Conservation (phyloP, 2,329 filamentous ascomycete genomes). For the Fusarium graminum region DNA sequence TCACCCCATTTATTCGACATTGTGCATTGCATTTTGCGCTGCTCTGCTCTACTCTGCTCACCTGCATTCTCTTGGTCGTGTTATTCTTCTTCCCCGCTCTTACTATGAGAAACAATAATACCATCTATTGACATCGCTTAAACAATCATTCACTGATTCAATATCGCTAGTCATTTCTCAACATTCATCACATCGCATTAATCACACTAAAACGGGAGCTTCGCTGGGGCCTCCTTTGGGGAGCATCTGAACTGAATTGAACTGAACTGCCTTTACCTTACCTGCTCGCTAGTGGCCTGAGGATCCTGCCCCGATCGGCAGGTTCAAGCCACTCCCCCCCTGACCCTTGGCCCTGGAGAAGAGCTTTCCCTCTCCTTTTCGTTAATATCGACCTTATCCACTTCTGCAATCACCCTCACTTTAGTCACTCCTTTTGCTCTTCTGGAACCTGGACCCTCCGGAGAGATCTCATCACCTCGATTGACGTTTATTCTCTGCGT, state of each 20-base stretch:
- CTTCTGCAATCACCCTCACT: slow-evolving; percentile 56
- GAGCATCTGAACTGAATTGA: slow-evolving; percentile 2
- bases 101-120: slow-evolving; percentile 11
- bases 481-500: slow-evolving; percentile 44
- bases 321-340: slow-evolving; percentile 52
- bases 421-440: slow-evolving; percentile 57
- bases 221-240: slow-evolving; percentile 44
- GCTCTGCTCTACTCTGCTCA: slow-evolving; percentile 44
- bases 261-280: slow-evolving; percentile 8
- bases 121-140: slow-evolving; percentile 3
- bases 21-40: slow-evolving; percentile 9
- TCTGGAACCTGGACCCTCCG: slow-evolving; percentile 46
- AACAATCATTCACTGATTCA: slow-evolving; percentile 22
- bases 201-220: slow-evolving; percentile 39
- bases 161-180: slow-evolving; percentile 3
- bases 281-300: slow-evolving; percentile 49
- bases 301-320: slow-evolving; percentile 54
- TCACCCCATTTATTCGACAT: slow-evolving; percentile 41
- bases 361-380: slow-evolving; percentile 55
- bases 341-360: slow-evolving; percentile 47
- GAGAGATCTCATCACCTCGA: slow-evolving; percentile 44
- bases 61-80: slow-evolving; percentile 35
- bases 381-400: slow-evolving; percentile 57
- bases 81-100: slow-evolving; percentile 27
- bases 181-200: slow-evolving; percentile 30